Conservation (phyloP, 768 basidiomycete species). For the Amanita exitialis region DNA sequence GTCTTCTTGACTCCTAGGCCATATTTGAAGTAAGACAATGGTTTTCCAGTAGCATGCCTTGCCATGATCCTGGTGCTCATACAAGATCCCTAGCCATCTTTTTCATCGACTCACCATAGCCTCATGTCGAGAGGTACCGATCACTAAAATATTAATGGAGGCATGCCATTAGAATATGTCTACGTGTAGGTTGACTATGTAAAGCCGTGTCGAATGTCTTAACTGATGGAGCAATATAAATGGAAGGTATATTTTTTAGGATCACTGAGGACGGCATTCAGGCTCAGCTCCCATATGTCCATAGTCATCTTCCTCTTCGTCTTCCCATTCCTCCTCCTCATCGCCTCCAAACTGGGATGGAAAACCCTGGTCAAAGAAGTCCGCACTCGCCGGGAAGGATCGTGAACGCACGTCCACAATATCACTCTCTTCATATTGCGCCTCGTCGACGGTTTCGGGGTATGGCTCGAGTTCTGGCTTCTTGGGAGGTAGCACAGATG, state of each 20-base stretch:
- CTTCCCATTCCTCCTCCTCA: conserved; percentile 61
- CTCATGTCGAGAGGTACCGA: not conserved
- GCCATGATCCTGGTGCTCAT: too few relatives aligned
- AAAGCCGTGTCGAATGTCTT: not conserved
- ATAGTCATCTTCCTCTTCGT: conserved; percentile 44
- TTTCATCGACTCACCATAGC: too few relatives aligned
- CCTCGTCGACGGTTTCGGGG: conserved; percentile 64
- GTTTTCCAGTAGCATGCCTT: too few relatives aligned
- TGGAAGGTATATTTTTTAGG: not conserved
- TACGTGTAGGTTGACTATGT: not conserved
- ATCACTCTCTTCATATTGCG: conserved; percentile 63
- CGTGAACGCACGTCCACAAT: conserved; percentile 77
- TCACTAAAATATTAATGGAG: not conserved
- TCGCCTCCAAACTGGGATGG: conserved; percentile 62
- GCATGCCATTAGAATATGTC: conserved; percentile 4
- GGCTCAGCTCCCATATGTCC: conserved; percentile 25
- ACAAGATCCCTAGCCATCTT: too few relatives aligned
- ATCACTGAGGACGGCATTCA: conserved; percentile 54
- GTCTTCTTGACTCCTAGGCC: too few relatives aligned
- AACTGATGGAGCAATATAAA: not conserved
- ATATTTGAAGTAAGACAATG: too few relatives aligned
- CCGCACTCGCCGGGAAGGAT: conserved; percentile 62
- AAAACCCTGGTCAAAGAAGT: conserved; percentile 74
- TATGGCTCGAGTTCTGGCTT: conserved; percentile 62
- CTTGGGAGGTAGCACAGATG: conserved; percentile 64